These are phyloP conservation scores for Botrytis aclada DNA, from an alignment of 2,329 filamentous ascomycete genomes.

Conservation along the genomic window DNA sequence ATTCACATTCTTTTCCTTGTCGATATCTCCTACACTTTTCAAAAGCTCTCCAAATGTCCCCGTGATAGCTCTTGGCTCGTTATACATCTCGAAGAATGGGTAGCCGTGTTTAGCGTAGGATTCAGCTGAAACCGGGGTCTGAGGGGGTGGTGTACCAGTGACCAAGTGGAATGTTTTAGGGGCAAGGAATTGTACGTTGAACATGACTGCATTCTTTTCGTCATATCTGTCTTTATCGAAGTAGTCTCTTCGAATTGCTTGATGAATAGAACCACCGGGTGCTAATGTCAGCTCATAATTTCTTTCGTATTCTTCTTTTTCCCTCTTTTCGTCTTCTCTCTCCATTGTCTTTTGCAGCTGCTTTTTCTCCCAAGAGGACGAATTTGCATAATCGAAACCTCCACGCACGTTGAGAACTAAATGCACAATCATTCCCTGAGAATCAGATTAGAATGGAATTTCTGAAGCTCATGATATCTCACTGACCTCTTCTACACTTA, in stretches of 20 bases:
- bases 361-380: no score
- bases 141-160: neutral
- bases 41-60: neutral
- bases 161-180: slow-evolving; percentile 8
- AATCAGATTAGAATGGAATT: neutral
- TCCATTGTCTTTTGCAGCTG: no score
- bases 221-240: neutral
- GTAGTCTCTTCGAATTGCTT: slow-evolving; percentile 4
- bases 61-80: neutral
- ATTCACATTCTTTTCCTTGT: neutral
- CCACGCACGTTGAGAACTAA: neutral
- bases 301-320: neutral
- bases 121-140: neutral
- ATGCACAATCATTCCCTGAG: neutral
- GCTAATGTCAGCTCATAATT: neutral
- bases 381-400: neutral
- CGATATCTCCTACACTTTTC: neutral
- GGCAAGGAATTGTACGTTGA: slow-evolving; percentile 11
- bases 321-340: neutral
- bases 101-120: neutral
- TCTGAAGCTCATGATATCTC: no score
- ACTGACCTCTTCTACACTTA: neutral
- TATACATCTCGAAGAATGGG: slow-evolving; percentile 14
- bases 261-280: slow-evolving; percentile 9
- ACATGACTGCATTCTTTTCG: neutral